Conservation (phyloP, 768 basidiomycete genomes). For the Collybia mongolica region DNA sequence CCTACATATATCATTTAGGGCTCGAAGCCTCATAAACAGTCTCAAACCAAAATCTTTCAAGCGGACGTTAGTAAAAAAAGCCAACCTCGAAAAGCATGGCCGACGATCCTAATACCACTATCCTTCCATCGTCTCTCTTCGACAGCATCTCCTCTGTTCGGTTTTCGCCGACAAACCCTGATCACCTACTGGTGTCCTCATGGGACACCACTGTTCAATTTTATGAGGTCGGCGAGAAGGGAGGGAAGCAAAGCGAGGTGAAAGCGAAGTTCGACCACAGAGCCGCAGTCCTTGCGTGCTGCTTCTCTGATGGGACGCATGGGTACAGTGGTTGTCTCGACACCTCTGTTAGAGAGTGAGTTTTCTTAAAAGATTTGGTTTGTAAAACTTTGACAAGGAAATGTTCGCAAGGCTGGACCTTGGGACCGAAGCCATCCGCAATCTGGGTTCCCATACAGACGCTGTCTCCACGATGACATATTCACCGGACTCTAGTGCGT, state of each 20-base stretch:
- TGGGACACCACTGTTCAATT: conserved; percentile 75
- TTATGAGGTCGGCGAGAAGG: conserved; percentile 62
- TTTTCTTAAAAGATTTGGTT: conserved; percentile 12
- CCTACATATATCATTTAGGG: too few relatives aligned
- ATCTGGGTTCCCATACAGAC: conserved; percentile 81
- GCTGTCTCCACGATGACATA: conserved; percentile 78
- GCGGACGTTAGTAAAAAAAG: too few relatives aligned
- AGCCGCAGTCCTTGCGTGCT: conserved; percentile 83
- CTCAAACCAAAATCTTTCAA: too few relatives aligned
- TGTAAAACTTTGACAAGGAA: background rate
- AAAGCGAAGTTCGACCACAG: conserved; percentile 86
- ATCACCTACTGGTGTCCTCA: conserved; percentile 78
- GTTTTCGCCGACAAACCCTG: conserved; percentile 79
- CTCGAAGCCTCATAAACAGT: too few relatives aligned
- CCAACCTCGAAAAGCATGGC: too few relatives aligned
- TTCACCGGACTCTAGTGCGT: conserved; percentile 62
- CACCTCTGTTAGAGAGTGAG: conserved; percentile 78
- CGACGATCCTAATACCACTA: too few relatives aligned
- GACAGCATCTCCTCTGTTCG: conserved; percentile 81
- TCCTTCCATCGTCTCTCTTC: conserved; percentile 67
- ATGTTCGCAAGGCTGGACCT: conserved; percentile 65
- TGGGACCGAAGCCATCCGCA: conserved; percentile 63
- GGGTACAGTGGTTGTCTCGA: conserved; percentile 90
- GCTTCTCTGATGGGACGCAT: conserved; percentile 64
- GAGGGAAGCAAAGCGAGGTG: conserved; percentile 57